These are phyloP conservation scores for Ophiocordyceps polyrhachis-furcata DNA, from an alignment of 2,329 filamentous ascomycete genomes.

Conservation along the genomic window DNA sequence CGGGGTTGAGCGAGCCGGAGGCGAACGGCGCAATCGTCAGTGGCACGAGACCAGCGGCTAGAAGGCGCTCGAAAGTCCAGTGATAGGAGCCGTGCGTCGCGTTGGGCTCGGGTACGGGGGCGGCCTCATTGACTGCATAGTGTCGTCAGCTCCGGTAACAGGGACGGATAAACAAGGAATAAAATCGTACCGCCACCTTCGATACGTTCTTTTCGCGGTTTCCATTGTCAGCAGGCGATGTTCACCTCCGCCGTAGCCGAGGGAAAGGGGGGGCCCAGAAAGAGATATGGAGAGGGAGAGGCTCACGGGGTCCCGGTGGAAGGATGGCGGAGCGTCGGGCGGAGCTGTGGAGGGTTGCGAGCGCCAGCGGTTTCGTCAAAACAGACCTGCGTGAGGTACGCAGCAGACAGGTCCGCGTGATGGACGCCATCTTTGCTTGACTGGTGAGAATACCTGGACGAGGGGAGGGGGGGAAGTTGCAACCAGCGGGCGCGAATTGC, in stretches of 20 bases:
- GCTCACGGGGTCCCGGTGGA: constrained; percentile 70
- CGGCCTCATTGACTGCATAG: constrained; percentile 67
- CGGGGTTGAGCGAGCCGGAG: constrained; percentile 75
- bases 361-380: constrained; percentile 15
- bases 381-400: constrained; percentile 19
- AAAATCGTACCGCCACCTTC: constrained; percentile 49
- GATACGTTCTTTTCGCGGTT: constrained; percentile 40
- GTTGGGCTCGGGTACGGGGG: constrained; percentile 49
- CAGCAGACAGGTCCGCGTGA: constrained; percentile 34
- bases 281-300: not conserved
- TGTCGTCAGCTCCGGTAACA: constrained; percentile 1
- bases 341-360: constrained; percentile 67
- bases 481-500: constrained; percentile 17
- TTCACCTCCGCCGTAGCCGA: not conserved
- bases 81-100: constrained; percentile 89
- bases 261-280: not conserved
- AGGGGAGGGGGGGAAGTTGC: not conserved
- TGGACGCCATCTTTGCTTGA: constrained; percentile 29
- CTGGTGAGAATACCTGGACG: not conserved
- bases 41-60: constrained; percentile 68
- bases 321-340: constrained; percentile 60
- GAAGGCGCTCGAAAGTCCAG: constrained; percentile 86
- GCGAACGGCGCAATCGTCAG: constrained; percentile 84
- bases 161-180: not conserved
- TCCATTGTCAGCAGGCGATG: constrained; percentile 20